A percentile compares a stretch with the other conserved stretches of the same genome.
phyloP scores from a whole-genome alignment of 768 basidiomycete genomes.

The Russula virescens region DNA sequence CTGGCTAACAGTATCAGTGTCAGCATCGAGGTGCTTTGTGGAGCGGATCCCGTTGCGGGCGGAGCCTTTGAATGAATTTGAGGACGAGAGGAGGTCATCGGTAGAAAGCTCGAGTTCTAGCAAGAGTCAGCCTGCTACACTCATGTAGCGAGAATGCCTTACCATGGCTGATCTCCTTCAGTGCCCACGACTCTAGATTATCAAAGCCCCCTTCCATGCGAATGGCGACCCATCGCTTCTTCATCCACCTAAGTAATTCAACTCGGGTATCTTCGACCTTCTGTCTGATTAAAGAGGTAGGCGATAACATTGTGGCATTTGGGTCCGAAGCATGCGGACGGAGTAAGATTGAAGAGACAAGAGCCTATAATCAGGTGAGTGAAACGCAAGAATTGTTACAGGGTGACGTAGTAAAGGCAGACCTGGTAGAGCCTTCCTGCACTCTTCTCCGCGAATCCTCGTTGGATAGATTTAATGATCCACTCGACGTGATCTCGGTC shows the following conservation, averaged over 20 bases:
- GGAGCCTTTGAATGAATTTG: constrained; percentile 28
- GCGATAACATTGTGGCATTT: constrained; percentile 54
- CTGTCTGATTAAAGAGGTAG: constrained; percentile 63
- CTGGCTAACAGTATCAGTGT: constrained; percentile 39
- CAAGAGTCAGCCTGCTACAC: background rate
- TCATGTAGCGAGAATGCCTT: constrained; percentile 29
- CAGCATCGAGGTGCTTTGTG: constrained; percentile 28
- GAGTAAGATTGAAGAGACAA: constrained; percentile 69
- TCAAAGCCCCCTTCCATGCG: constrained; percentile 78
- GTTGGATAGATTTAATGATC: constrained; percentile 59
- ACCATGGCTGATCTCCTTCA: constrained; percentile 86
- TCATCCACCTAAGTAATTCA: constrained; percentile 67
- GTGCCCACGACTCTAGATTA: constrained; percentile 74
- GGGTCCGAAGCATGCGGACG: constrained; percentile 57
- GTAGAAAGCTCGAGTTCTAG: constrained; percentile 75
- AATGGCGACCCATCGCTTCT: constrained; percentile 70
- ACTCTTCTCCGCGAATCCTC: constrained; percentile 58
- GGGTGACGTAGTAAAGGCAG: constrained; percentile 17
- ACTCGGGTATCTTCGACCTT: constrained; percentile 68
- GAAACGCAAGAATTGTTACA: background rate
- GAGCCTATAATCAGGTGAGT: constrained; percentile 38
- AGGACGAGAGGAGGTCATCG: constrained; percentile 56
- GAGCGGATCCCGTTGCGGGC: constrained; percentile 25
- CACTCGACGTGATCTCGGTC: constrained; percentile 74
- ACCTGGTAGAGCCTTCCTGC: constrained; percentile 78